Base-by-base conservation (phyloP, 371 early-diverging fungal species). In the Actinomucor elegans region DNA sequence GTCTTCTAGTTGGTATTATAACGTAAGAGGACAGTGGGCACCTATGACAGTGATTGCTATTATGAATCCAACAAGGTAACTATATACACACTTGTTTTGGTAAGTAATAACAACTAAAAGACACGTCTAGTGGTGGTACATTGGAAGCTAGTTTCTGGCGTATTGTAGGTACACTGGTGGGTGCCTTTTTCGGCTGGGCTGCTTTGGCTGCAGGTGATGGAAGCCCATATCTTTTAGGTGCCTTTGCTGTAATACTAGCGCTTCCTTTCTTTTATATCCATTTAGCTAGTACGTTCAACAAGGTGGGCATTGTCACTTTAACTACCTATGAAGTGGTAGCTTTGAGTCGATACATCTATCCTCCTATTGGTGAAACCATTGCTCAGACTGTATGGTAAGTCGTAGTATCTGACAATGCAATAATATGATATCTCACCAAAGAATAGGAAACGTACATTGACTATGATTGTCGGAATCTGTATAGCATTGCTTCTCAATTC, bases 21-120 rank as follows among this genome's bases (percentile, higher is more conserved):
- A 57, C 8, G 74, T 71, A 28, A 72, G 80, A 42, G 82, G 85
- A 17, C 82, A 81, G 47, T 84, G 85, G 85, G 71, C 82, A 1
- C 69, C 76, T 34, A 57, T 84, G 67, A 73, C 77, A 0, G 77
- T 84, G 2, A 79, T 84, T 67, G 79, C 81, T 7, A 79, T 84
- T 24, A 66, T 84, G 66, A 79, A 80, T 20, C 84, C 84, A 1
- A 80, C 84, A 21, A 75, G 78, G 75, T 69, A 68, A 41, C 21
- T 24, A 31, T 11, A n/a, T n/a, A n/a, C n/a, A n/a, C n/a, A n/a
- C n/a, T n/a, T n/a, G n/a, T n/a, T n/a, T n/a, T n/a, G n/a, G n/a
- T n/a, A n/a, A n/a, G n/a, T n/a, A n/a, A n/a, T n/a, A n/a, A n/a
- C n/a, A n/a, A n/a, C n/a, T n/a, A n/a, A n/a, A n/a, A n/a, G n/a